Evolutionary conservation across 1,139 yeast species (phyloP).

Genomic region (Suhomyces coccinellae): DNA sequence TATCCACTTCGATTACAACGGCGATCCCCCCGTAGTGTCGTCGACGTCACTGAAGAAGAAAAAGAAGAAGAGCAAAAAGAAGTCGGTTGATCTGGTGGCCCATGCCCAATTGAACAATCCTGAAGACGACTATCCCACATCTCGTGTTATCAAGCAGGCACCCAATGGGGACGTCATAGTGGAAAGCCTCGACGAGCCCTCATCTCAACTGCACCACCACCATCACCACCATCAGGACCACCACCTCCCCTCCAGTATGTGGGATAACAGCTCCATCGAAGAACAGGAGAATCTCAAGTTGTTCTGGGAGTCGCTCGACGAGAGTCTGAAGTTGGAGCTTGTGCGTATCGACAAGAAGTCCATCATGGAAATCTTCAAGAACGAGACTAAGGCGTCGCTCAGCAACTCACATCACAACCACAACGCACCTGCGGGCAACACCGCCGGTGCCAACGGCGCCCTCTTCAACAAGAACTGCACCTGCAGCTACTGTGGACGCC

Average conservation of each 20-base stretch:
- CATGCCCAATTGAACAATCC: constrained; percentile 56
- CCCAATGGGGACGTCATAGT: constrained; percentile 76
- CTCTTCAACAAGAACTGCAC: constrained; percentile 43
- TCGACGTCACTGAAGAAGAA: constrained; percentile 33
- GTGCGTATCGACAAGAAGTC: constrained; percentile 71
- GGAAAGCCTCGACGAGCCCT: constrained; percentile 37
- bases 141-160: constrained; percentile 70
- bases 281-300: constrained; percentile 58
- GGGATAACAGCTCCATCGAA: constrained; percentile 61
- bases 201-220: constrained; percentile 7
- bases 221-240: constrained; percentile 2
- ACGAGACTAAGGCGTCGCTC: constrained; percentile 23
- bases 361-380: constrained; percentile 61
- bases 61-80: constrained; percentile 22
- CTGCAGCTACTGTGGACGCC: constrained; percentile 80
- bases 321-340: constrained; percentile 60
- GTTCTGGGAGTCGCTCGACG: constrained; percentile 71
- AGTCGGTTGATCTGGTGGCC: constrained; percentile 10
- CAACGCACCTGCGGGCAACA: not conserved
- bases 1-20: constrained; percentile 57
- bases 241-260: constrained; percentile 36
- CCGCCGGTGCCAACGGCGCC: constrained; percentile 7
- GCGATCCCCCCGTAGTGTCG: constrained; percentile 8
- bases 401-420: constrained; percentile 9
- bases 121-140: constrained; percentile 66